Evolutionary conservation across 768 basidiomycete species (phyloP).

Genomic region (Pulveroboletus frians): DNA sequence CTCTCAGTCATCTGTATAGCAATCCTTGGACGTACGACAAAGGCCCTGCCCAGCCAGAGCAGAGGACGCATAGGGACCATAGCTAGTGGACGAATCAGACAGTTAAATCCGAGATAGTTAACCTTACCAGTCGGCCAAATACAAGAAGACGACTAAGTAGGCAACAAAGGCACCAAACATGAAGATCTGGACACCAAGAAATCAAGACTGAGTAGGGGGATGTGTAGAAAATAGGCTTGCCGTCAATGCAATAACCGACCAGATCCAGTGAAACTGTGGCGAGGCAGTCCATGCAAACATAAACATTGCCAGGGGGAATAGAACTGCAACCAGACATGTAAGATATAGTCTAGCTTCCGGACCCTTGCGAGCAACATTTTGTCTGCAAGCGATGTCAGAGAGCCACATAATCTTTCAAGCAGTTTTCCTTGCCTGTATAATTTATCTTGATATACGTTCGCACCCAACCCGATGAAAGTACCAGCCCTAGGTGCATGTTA

Average conservation of each 20-base stretch:
- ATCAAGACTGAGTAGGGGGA: neutral
- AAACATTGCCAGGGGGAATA: slow-evolving; percentile 56
- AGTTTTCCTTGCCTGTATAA: slow-evolving; percentile 38
- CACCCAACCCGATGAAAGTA: slow-evolving; percentile 39
- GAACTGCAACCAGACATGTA: slow-evolving; percentile 47
- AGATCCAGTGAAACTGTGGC: slow-evolving; percentile 54
- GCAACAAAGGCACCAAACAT: slow-evolving; percentile 48
- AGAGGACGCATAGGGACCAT: slow-evolving; percentile 58
- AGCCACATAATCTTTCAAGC: neutral
- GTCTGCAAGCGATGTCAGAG: slow-evolving; percentile 24
- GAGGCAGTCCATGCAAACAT: slow-evolving; percentile 68
- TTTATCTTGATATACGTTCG: slow-evolving; percentile 42
- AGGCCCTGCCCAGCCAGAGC: slow-evolving; percentile 63
- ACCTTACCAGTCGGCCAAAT: slow-evolving; percentile 54
- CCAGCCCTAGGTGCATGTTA: slow-evolving; percentile 41
- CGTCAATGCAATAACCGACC: slow-evolving; percentile 19
- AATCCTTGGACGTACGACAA: slow-evolving; percentile 36
- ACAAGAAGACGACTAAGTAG: slow-evolving; percentile 52
- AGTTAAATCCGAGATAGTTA: neutral
- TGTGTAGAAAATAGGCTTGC: neutral
- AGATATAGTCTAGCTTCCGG: slow-evolving; percentile 57
- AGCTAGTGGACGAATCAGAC: slow-evolving; percentile 27
- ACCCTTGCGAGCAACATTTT: slow-evolving; percentile 29
- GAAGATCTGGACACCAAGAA: slow-evolving; percentile 34
- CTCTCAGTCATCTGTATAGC: neutral